phyloP scores from a whole-genome alignment of 2,329 filamentous ascomycete genomes.

The Fusarium tanahbumbuense region DNA sequence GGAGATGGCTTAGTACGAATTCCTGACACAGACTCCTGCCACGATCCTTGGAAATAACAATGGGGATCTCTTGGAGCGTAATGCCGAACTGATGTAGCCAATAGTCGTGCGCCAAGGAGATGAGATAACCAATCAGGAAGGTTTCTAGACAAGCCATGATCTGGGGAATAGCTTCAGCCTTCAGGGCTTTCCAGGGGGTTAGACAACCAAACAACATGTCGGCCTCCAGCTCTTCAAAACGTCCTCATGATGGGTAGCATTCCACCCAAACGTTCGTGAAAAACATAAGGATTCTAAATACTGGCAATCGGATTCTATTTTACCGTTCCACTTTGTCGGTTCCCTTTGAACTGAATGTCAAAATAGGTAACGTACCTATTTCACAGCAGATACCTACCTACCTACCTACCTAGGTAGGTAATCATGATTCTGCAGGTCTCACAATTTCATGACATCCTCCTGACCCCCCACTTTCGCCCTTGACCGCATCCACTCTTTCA shows the following conservation, averaged over 20 bases:
- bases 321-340: fast-evolving
- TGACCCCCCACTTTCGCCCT: slow-evolving; percentile 43
- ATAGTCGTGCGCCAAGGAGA: slow-evolving; percentile 13
- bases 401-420: no score
- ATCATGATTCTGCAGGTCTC: slow-evolving; percentile 36
- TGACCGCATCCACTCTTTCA: slow-evolving; percentile 36
- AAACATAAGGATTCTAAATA: not conserved
- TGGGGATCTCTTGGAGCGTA: slow-evolving; percentile 11
- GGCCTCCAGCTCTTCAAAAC: not conserved
- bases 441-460: slow-evolving; percentile 43
- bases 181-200: slow-evolving; percentile 26
- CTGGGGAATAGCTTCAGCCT: slow-evolving; percentile 35
- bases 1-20: slow-evolving; percentile 40
- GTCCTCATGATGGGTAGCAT: slow-evolving; percentile 11
- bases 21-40: slow-evolving; percentile 37
- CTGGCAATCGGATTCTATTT: no score
- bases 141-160: slow-evolving; percentile 18
- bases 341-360: not conserved
- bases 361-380: slow-evolving; percentile 3
- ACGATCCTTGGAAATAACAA: slow-evolving; percentile 43
- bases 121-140: slow-evolving; percentile 16
- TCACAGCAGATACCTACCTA: not conserved
- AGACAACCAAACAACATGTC: not conserved
- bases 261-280: not conserved
- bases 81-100: slow-evolving; percentile 16